Evolutionary conservation across 2,329 filamentous ascomycete genomes (phyloP).

Genomic region (Arthrobotrys entomopaga): DNA sequence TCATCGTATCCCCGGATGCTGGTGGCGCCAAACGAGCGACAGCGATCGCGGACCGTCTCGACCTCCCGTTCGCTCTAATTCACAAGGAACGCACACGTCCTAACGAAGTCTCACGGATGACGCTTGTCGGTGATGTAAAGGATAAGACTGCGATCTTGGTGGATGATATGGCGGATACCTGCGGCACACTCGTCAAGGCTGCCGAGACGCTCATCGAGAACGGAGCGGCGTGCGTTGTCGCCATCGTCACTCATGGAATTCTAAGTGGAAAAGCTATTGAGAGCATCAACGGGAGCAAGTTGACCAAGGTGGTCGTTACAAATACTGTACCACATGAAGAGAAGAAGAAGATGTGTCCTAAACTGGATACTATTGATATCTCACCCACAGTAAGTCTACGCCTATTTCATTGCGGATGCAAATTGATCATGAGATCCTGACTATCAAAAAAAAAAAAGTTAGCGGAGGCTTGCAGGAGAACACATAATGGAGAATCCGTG

Average conservation of each 20-base stretch:
- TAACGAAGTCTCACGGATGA: conserved; percentile 92
- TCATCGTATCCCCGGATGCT: conserved; percentile 94
- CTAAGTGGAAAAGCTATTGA: conserved; percentile 88
- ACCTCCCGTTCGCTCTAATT: conserved; percentile 90
- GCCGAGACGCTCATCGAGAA: conserved; percentile 88
- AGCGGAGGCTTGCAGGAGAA: conserved; percentile 75
- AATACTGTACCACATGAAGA: conserved; percentile 86
- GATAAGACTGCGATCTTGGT: conserved; percentile 95
- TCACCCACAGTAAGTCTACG: conserved; percentile 71
- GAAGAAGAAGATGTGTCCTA: conserved; percentile 80
- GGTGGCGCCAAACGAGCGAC: conserved; percentile 94
- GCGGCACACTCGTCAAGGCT: conserved; percentile 86
- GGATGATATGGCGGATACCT: conserved; percentile 98
- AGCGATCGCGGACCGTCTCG: conserved; percentile 89
- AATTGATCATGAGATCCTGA: conserved; percentile 60
- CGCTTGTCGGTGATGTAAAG: conserved; percentile 91
- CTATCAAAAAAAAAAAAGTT: conserved; percentile 62
- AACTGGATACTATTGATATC: conserved; percentile 91
- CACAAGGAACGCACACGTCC: conserved; percentile 94
- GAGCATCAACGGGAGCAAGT: conserved; percentile 79
- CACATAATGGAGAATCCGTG: conserved; percentile 75
- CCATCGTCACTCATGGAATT: conserved; percentile 95
- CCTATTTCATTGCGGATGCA: not conserved
- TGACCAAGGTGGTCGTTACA: conserved; percentile 84
- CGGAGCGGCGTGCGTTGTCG: conserved; percentile 86